Base-by-base conservation (phyloP, 805 yeast species). In the Zygosaccharomyces lentus region DNA sequence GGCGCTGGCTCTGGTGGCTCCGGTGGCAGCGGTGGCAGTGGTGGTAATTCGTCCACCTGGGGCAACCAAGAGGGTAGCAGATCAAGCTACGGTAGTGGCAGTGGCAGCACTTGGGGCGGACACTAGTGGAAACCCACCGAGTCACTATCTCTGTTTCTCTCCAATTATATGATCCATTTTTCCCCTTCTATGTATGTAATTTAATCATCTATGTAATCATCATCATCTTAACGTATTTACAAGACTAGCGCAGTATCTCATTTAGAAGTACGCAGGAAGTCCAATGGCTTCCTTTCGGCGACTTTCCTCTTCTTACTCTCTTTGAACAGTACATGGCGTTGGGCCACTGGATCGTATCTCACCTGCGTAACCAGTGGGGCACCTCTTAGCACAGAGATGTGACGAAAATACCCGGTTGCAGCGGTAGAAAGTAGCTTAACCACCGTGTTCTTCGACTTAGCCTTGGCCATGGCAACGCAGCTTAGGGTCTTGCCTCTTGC, bases 381-480 rank as follows among this genome's bases (percentile, higher is more conserved):
- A 44, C 86, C 81, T 71, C 96, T 82, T 41, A 89, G 93, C 38
- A 90, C 78, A 42, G 81, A 73, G 54, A 89, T 78, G 64, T 89
- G 83, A 62, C 95, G 81, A 63, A 81, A 80, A 67, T 75, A 87
- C 1, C 98, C 98, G 1, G 98, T 90, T 56, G 84, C 79, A 13
- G 97, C 98, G 2, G 93, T 76, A 1, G 98, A 91, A 2, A 90
- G 72, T 52, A 91, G 76, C 66, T 88, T 87, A 47, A 91, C 84
- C 61, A 90, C 81, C 3, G 95, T 84, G 55, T 81, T 81, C 60
- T 89, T 81, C 21, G 86, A 75, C 68, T 87, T 87, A 37, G 84
- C 81, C 66, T 84, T 60, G 15, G 66, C 68, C 69, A 65, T 65
- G 4, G 24, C 17, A 27, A 26, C 27, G 24, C 17, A 27, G 24